Evolutionary conservation across 139 green algal species (phyloP), one percentile per base, ranked within the genome.

Genomic region (Microglena sp.): DNA sequence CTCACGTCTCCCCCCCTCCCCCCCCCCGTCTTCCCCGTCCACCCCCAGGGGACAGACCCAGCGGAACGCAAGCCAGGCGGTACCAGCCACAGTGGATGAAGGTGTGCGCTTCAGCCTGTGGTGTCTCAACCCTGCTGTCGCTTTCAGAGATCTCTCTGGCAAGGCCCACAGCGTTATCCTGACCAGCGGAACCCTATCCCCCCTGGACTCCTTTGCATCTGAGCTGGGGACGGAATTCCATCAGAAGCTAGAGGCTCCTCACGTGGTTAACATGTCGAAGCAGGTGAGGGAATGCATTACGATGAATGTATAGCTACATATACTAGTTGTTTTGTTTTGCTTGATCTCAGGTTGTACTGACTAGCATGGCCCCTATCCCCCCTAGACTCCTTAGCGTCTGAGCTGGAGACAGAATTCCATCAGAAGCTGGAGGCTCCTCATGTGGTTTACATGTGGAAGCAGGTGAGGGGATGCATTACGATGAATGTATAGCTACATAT

Each of bases 341-440:
- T n/a, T n/a, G n/a, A n/a, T n/a, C n/a, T n/a, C n/a, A n/a, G n/a
- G n/a, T n/a, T n/a, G n/a, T n/a, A n/a, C n/a, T n/a, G n/a, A n/a
- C n/a, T n/a, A n/a, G n/a, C n/a, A n/a, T n/a, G n/a, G n/a, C n/a
- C 92, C 1, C 76, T 98, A 36, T 81, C 89, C 0, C 92, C 92
- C 2, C 77, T 95, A 62, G 83, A 82, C 36, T 84, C 79, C 27
- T 97, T 98, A 69, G 84, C 86, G 4, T 85, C 74, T 0, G 92
- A 98, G 78, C 77, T 92, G 31, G 70, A 82, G n/a, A 62, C 69
- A 2, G 32, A 64, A 5, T 97, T 97, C 60, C 55, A 74, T 7
- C 50, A 88, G 4, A 68, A 57, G 33, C 71, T 98, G 59, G 90
- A 96, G 71, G 86, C 83, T 3, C 74, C 74, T 4, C 92, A 98